Conservation (phyloP, 257 asterid genomes). For the Galeopsis tetrahit region DNA sequence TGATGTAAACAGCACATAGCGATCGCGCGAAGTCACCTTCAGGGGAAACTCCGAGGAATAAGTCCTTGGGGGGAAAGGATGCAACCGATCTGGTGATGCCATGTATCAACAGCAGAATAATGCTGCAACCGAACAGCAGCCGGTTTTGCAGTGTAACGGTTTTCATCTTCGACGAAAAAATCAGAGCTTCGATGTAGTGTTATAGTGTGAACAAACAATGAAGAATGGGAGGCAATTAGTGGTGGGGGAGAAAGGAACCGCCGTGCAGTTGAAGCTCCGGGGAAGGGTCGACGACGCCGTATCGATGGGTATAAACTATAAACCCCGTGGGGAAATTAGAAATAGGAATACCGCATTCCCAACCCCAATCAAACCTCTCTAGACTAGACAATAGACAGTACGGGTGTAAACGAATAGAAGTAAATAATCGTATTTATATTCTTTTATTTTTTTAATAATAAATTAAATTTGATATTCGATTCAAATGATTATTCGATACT, state of each 20-base stretch:
- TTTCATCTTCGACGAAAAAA: constrained; percentile 38
- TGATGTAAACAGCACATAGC: background rate
- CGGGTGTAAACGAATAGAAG: background rate
- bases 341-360: background rate
- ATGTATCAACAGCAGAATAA: constrained; percentile 32
- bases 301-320: constrained; percentile 3
- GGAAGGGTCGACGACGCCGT: constrained; percentile 26
- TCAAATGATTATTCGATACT: too few relatives aligned
- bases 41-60: constrained; percentile 68
- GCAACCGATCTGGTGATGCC: constrained; percentile 53
- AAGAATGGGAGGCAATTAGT: constrained; percentile 21
- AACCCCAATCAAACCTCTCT: background rate
- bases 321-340: background rate
- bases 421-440: too few relatives aligned
- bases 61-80: constrained; percentile 33
- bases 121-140: constrained; percentile 37
- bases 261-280: constrained; percentile 26
- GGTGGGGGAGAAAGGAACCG: background rate
- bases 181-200: background rate
- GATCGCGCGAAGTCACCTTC: constrained; percentile 47
- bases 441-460: too few relatives aligned
- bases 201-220: background rate
- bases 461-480: too few relatives aligned
- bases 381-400: background rate
- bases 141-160: constrained; percentile 27